Conservation (phyloP, 306 rosid genomes). For the Abrus precatorius region DNA sequence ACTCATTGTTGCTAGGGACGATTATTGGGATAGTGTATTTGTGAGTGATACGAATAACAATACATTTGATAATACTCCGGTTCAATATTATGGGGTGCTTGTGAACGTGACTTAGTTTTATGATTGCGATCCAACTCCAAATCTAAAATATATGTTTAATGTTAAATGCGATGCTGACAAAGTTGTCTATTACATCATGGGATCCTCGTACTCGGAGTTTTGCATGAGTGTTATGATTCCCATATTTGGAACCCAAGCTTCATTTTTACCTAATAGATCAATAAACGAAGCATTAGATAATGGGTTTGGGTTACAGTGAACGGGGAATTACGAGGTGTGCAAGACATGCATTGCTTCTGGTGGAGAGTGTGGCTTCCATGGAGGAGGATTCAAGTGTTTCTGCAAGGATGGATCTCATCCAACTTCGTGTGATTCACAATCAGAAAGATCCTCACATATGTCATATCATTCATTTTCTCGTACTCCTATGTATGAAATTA, state of each 20-base stretch:
- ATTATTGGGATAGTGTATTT: neutral
- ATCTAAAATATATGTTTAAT: rapidly evolving
- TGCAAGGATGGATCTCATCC: slow-evolving; percentile 39
- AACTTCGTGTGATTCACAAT: too few relatives aligned
- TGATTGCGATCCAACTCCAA: neutral
- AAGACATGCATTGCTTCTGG: neutral
- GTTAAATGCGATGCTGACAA: rapidly evolving
- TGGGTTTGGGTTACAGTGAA: slow-evolving; percentile 45
- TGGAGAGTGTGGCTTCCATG: slow-evolving; percentile 40
- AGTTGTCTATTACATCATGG: neutral
- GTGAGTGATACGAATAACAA: neutral
- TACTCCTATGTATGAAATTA: too few relatives aligned
- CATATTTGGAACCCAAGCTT: neutral
- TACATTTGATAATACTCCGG: neutral
- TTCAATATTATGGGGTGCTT: neutral
- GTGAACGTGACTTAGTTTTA: slow-evolving; percentile 8
- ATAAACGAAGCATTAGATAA: neutral
- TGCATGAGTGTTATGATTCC: slow-evolving; percentile 20
- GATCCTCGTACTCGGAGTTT: rapidly evolving
- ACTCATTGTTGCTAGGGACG: slow-evolving; percentile 50
- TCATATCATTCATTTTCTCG: too few relatives aligned
- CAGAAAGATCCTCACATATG: too few relatives aligned
- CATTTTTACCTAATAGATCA: rapidly evolving
- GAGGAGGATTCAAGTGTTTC: slow-evolving; percentile 43
- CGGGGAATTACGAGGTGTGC: neutral